Base-by-base conservation (phyloP, 1,284 basidiomycete species). In the Chalciporus sp. region DNA sequence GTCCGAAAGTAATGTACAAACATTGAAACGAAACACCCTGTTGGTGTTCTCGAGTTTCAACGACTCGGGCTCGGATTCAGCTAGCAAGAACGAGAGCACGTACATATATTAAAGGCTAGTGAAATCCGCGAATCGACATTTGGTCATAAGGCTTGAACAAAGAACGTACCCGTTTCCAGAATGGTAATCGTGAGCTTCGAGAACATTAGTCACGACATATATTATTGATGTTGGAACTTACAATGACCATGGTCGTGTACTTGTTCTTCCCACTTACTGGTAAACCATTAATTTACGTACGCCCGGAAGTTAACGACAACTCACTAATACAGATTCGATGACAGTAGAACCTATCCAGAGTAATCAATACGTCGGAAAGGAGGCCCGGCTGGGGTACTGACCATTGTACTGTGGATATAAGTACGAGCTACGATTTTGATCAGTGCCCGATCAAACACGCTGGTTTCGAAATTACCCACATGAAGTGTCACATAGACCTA, bases 311-410 rank as follows among this genome's bases (percentile, higher is more conserved):
- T n/a, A 5, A 33, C 10, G 11, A 3, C 10, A 4, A 27, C 58
- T 2, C 26, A 60, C 58, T 60, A 41, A 60, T 60, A 55, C 58
- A 60, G 19, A 60, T 49, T 35, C 50, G 55, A 23, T 60, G 58
- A 12, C 50, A 59, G 17, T 59, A 59, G 31, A 59, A 59, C 33
- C 58, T 59, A 8, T 27, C 11, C 20, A 19, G 7, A 17, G 42
- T 12, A 17, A 41, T 40, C 3, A 23, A 31, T 4, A 10, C 1
- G n/a, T 37, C 35, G 14, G 16, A 37, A 2, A n/a, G 16, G 5
- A n/a, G 1, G n/a, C 10, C 8, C 28, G 27, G 1, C 5, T 19
- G 42, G 19, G 9, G 10, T 27, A n/a, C 57, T 14, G 37, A 59
- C 58, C 53, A 35, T 48, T 59, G 58, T 7, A 59, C 58, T 11